Percentiles rank a stretch among this genome's conserved stretches.
phyloP scores from a whole-genome alignment of 2,329 filamentous ascomycete genomes.

The Apiospora marii region DNA sequence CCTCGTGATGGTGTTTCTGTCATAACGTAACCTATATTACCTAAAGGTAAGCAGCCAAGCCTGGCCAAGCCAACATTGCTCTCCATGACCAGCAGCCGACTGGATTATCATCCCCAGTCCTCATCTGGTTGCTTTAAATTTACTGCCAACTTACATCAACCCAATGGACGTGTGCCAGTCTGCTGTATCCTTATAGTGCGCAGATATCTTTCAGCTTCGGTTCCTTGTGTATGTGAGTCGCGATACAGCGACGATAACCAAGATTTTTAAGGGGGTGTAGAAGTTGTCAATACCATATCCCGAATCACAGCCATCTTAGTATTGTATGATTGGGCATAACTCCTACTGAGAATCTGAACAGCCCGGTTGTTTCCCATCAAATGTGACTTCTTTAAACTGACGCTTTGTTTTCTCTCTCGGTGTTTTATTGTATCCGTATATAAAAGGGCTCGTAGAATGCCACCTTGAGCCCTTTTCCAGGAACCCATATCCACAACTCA shows the following conservation, averaged over 20 bases:
- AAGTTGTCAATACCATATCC: too few species aligned
- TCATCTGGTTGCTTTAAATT: neutral
- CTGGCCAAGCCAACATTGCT: neutral
- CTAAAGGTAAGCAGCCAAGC: neutral
- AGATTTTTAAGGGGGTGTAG: neutral
- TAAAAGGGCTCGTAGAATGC: neutral
- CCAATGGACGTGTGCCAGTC: neutral
- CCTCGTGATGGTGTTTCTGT: neutral
- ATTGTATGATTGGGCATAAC: neutral
- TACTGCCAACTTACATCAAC: neutral
- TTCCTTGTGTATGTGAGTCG: neutral
- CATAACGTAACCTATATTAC: neutral
- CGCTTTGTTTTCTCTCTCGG: neutral
- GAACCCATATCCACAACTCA: neutral
- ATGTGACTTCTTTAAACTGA: neutral
- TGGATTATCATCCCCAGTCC: neutral
- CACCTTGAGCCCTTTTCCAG: neutral
- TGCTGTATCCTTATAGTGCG: too few species aligned
- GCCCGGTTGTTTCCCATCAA: neutral
- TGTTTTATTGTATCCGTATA: neutral
- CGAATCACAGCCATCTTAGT: neutral
- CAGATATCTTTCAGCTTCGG: neutral
- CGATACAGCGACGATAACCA: neutral
- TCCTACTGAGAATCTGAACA: neutral
- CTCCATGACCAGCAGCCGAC: neutral